Evolutionary conservation across 768 basidiomycete species (phyloP).

Genomic region (Lactifluus volemus): DNA sequence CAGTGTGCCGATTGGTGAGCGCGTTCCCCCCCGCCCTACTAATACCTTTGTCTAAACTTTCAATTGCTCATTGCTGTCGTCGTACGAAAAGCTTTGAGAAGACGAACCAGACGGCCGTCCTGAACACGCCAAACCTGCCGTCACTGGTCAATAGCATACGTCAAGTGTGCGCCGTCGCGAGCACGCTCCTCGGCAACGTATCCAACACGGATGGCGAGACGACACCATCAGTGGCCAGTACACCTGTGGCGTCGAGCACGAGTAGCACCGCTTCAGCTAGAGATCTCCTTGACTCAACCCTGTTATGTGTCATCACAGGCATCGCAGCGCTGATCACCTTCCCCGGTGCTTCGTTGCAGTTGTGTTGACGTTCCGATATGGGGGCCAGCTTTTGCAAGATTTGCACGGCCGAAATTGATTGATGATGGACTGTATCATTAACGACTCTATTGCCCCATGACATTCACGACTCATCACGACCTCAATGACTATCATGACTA

Average conservation of each 20-base stretch:
- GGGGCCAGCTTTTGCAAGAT: not conserved
- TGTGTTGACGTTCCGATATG: too few species aligned
- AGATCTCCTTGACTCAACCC: not conserved
- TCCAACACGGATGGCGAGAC: constrained; percentile 36
- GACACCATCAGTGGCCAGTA: constrained; percentile 22
- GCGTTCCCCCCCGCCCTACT: constrained; percentile 3
- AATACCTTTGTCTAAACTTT: not conserved
- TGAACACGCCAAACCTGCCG: constrained; percentile 40
- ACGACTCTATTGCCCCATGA: constrained; percentile 7
- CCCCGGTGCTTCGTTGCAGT: not conserved
- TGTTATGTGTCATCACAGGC: not conserved
- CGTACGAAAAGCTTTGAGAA: constrained; percentile 37
- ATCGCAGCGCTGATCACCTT: not conserved
- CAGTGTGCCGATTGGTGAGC: constrained; percentile 61
- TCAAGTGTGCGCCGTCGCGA: constrained; percentile 42
- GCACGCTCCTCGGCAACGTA: constrained; percentile 45
- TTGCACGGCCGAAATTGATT: not conserved
- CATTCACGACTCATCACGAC: constrained; percentile 19
- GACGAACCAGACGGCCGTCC: constrained; percentile 47
- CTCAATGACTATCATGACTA: not conserved
- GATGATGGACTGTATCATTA: not conserved
- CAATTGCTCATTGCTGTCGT: not conserved
- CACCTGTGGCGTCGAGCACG: not conserved
- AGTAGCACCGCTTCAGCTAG: not conserved
- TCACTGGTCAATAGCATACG: constrained; percentile 41